These are phyloP conservation scores for Daldinia bambusicola DNA, from an alignment of 495 filamentous ascomycete genomes.

Conservation along the genomic window DNA sequence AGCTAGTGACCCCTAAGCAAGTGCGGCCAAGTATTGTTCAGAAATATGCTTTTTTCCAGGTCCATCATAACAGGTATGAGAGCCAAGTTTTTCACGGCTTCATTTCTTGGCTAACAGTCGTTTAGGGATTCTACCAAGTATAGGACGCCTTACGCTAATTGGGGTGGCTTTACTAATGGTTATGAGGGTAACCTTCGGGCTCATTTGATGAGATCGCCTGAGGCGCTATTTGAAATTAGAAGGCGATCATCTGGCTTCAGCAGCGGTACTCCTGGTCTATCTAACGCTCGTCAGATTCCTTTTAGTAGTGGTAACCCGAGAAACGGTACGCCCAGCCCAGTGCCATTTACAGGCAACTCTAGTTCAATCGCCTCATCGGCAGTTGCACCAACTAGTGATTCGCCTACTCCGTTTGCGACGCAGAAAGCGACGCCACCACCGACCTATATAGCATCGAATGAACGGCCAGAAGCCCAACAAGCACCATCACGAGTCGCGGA, in stretches of 20 bases:
- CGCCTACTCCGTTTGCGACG: conserved; percentile 19
- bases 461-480: conserved; percentile 12
- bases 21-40: conserved; percentile 47
- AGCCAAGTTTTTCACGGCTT: neutral
- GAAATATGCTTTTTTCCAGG: conserved; percentile 64
- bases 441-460: neutral
- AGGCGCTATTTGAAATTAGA: conserved; percentile 49
- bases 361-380: conserved; percentile 22
- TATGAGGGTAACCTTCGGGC: conserved; percentile 62
- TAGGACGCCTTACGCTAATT: conserved; percentile 61
- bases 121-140: conserved; percentile 58
- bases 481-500: conserved; percentile 26
- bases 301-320: conserved; percentile 30
- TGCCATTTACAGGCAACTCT: neutral
- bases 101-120: conserved; percentile 31
- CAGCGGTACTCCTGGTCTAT: conserved; percentile 13
- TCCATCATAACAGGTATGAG: conserved; percentile 47
- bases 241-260: conserved; percentile 37
- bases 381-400: conserved; percentile 20
- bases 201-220: conserved; percentile 57
- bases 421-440: neutral
- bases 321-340: conserved; percentile 2
- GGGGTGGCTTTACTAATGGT: conserved; percentile 65
- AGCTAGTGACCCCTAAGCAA: conserved; percentile 23
- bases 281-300: conserved; percentile 19